Evolutionary conservation across 148 eudicot species (phyloP), one percentile per base, ranked within the genome.

Genomic region (Nyssa sinensis): DNA sequence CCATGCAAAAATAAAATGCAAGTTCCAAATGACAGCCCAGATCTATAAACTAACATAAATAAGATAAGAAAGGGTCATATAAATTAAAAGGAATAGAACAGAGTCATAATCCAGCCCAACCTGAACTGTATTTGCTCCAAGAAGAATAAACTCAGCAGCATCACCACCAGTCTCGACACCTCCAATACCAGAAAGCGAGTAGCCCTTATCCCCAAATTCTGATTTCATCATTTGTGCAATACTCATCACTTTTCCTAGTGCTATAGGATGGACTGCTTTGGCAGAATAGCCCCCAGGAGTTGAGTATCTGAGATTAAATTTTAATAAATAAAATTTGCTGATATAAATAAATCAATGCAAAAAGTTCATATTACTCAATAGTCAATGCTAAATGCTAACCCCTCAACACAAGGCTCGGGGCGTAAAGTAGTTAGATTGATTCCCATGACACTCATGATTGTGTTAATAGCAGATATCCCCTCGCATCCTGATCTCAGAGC

Each of bases 401-500:
- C 99, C 81, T 95, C 99, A 21, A 95, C 99, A 77, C 99, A 95
- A 74, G 99, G 99, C 86, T 95, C 99, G 14, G 99, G 99, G 37
- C 88, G 94, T 75, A 95, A 83, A 16, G 98, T 93, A 30, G 78
- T 87, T 69, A 95, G 97, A 75, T 93, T 91, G 85, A 95, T 95
- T 72, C 99, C 98, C 99, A 95, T 95, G 63, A 95, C 99, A 79
- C 97, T 92, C 94, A 85, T 87, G 70, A 95, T 92, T 63, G 99
- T 95, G 74, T 95, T 93, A 25, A 95, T 95, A 57, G 99, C 99
- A 39, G 99, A 79, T 83, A 95, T 76, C 16, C 99, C 99, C 82
- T 95, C 99, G 61, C 99, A 90, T 75, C 99, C 99, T 30, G 91
- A 77, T 60, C 76, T 75, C 19, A 95, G 87, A 74, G 98, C 86